Percentiles rank a stretch among this genome's conserved stretches.
These are phyloP conservation scores for Ascochyta pisi DNA, from an alignment of 2,329 filamentous ascomycete genomes.

Conservation along the genomic window DNA sequence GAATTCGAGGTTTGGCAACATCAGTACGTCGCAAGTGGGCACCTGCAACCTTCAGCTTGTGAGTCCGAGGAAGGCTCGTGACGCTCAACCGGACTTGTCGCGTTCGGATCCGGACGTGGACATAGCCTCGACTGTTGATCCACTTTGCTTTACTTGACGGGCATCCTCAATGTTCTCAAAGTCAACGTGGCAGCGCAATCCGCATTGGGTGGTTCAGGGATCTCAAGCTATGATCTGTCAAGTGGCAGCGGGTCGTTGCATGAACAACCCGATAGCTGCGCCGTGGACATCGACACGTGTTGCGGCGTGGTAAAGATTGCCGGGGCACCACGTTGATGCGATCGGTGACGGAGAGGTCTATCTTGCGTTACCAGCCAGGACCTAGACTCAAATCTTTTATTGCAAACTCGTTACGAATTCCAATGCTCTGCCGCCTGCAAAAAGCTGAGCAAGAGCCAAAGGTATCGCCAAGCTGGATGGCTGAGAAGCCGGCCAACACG, in stretches of 20 bases:
- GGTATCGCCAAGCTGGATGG: background rate
- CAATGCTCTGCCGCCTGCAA: background rate
- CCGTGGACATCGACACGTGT: slow-evolving; percentile 1
- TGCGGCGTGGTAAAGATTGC: slow-evolving; percentile 3
- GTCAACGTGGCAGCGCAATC: background rate
- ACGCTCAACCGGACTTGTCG: background rate
- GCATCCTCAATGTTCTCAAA: background rate
- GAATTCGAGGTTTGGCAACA: background rate
- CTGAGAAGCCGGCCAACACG: background rate
- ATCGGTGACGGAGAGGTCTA: background rate
- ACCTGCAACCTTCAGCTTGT: background rate
- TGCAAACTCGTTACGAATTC: background rate
- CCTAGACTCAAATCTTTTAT: background rate
- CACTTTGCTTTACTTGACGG: background rate
- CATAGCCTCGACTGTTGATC: no score
- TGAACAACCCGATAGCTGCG: background rate
- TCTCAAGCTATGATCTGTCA: background rate
- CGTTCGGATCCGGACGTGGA: background rate
- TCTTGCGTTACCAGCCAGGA: background rate
- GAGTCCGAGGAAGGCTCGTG: background rate
- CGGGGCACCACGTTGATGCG: background rate
- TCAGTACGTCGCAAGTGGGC: background rate
- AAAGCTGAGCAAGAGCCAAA: background rate
- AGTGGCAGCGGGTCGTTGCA: slow-evolving; percentile 1
- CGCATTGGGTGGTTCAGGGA: background rate